Conservation (phyloP, 2,329 filamentous ascomycete species). For the Aureobasidium uvarum region DNA sequence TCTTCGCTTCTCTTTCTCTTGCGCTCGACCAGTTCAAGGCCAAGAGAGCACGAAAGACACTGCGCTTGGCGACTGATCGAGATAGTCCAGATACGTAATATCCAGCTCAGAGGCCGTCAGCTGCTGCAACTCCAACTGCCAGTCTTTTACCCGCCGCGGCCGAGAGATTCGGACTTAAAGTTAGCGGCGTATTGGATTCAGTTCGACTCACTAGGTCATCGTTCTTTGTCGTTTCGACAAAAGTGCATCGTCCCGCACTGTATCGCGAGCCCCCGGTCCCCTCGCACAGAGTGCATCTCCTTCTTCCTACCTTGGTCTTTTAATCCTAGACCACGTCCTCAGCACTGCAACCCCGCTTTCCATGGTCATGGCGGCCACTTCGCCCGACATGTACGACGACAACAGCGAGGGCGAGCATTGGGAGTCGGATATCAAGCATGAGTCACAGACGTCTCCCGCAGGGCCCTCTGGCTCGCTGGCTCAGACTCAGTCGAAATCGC, state of each 20-base stretch:
- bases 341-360: background rate
- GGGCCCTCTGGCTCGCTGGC: conserved; percentile 28
- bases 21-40: background rate
- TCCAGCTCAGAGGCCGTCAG: background rate
- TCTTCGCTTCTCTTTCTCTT: background rate
- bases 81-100: conserved; percentile 11
- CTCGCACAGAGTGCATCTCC: background rate
- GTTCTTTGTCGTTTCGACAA: conserved; percentile 16
- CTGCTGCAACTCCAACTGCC: background rate
- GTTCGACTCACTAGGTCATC: conserved; percentile 21
- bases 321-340: background rate
- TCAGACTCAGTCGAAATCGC: conserved; percentile 30
- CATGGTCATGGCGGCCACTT: conserved; percentile 34
- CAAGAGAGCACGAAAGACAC: conserved; percentile 3
- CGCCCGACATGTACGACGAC: conserved; percentile 38
- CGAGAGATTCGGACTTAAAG: conserved; percentile 20
- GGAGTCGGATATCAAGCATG: conserved; percentile 35
- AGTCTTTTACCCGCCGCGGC: conserved; percentile 8
- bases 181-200: conserved; percentile 20
- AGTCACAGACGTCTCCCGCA: conserved; percentile 33
- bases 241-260: conserved; percentile 20
- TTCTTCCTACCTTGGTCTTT: background rate
- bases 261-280: background rate
- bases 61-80: conserved; percentile 14
- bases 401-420: conserved; percentile 35